These are phyloP conservation scores for Neofusicoccum parvum DNA, from an alignment of 2,329 filamentous ascomycete species.

Conservation along the genomic window DNA sequence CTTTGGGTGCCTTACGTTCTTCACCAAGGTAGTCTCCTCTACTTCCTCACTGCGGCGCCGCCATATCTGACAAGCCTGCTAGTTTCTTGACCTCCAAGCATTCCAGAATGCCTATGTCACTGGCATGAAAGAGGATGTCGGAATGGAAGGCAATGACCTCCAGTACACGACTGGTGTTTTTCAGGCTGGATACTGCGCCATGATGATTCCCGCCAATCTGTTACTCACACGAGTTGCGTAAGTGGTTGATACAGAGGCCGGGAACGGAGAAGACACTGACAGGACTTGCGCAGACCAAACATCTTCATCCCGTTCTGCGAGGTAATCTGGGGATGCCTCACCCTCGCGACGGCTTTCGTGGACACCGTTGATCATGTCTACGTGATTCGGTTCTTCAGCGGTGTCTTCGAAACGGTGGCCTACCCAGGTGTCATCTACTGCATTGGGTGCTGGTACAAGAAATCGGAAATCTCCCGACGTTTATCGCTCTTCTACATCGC, in stretches of 20 bases:
- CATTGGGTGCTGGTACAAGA: conserved; percentile 25
- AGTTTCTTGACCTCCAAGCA: conserved; percentile 48
- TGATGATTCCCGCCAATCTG: conserved; percentile 4
- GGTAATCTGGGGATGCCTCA: conserved; percentile 1
- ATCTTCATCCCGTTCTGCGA: conserved; percentile 5
- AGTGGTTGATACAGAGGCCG: not conserved
- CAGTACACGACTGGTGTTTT: not conserved
- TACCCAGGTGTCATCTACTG: conserved; percentile 25
- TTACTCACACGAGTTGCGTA: not conserved
- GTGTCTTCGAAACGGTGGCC: conserved; percentile 14
- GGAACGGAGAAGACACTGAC: not conserved
- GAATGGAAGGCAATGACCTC: conserved; percentile 35
- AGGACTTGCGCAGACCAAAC: not conserved
- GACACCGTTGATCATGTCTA: conserved; percentile 1
- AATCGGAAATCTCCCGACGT: conserved; percentile 23
- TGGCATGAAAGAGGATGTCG: conserved; percentile 41
- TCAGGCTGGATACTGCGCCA: conserved; percentile 6
- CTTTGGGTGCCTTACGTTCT: conserved; percentile 59
- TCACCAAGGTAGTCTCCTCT: conserved; percentile 57
- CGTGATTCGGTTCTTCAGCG: conserved; percentile 9
- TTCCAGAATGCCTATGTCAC: conserved; percentile 46
- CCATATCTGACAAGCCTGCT: conserved; percentile 47
- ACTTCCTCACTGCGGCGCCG: conserved; percentile 57
- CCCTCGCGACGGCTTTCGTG: not conserved
- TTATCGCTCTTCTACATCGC: conserved; percentile 23